These are phyloP conservation scores for Geranium brycei DNA, from an alignment of 345 rosid species.

Conservation along the genomic window DNA sequence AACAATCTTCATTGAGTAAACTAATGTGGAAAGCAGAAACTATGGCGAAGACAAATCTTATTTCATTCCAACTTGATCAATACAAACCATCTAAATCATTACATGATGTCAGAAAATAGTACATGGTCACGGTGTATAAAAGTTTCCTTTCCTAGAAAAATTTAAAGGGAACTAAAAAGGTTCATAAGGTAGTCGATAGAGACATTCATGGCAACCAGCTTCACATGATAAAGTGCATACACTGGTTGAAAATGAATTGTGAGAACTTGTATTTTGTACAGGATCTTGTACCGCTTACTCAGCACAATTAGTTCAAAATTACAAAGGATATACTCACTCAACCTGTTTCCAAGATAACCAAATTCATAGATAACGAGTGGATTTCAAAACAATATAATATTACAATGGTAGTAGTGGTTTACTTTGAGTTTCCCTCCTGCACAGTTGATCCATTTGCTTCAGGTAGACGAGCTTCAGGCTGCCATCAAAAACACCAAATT, in stretches of 20 bases:
- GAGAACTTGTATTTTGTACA: too few species aligned
- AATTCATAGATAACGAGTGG: not conserved
- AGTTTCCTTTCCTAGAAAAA: too few species aligned
- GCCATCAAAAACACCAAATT: slow-evolving; percentile 21
- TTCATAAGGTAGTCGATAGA: too few species aligned
- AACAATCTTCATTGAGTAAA: not conserved
- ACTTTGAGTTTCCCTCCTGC: slow-evolving; percentile 66
- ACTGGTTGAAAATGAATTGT: too few species aligned
- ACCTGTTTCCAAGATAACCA: not conserved
- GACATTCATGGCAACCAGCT: too few species aligned
- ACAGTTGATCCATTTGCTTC: slow-evolving; percentile 39
- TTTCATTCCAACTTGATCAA: not conserved
- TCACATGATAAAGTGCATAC: too few species aligned
- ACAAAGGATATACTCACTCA: not conserved
- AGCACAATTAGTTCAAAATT: too few species aligned
- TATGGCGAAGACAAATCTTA: not conserved
- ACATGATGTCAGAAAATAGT: too few species aligned
- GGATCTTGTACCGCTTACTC: too few species aligned
- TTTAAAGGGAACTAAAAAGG: too few species aligned
- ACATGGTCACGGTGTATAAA: too few species aligned
- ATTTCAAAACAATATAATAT: not conserved
- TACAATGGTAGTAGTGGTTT: slow-evolving; percentile 9
- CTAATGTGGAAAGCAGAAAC: not conserved
- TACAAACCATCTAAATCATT: too few species aligned
- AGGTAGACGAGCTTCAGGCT: slow-evolving; percentile 54